Conservation (phyloP, 1,284 basidiomycete species). For the Pisolithus thermaeus region DNA sequence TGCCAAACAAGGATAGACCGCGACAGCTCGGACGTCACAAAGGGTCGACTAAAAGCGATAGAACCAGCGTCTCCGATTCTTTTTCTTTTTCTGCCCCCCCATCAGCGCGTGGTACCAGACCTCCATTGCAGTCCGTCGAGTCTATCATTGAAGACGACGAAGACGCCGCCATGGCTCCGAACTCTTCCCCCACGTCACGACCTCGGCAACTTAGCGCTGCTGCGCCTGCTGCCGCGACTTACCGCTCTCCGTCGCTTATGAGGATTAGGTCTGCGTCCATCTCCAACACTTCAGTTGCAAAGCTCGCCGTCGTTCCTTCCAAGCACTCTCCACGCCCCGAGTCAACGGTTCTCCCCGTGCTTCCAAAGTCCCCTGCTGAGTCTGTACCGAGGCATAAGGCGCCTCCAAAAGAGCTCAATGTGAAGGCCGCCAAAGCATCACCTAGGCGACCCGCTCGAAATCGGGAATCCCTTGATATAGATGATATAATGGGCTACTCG, state of each 20-base stretch:
- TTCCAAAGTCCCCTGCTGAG: conserved; percentile 27
- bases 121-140: conserved; percentile 50
- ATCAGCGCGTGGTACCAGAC: conserved; percentile 20
- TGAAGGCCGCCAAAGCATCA: conserved; percentile 31
- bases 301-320: conserved; percentile 6
- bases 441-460: conserved; percentile 51
- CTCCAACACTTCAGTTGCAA: conserved; percentile 19
- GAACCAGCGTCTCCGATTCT: conserved; percentile 14
- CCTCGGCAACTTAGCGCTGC: conserved; percentile 30
- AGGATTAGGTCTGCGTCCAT: conserved; percentile 28
- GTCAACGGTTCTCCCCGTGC: conserved; percentile 19
- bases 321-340: conserved; percentile 21
- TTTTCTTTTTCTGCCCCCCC: conserved; percentile 15
- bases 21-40: conserved; percentile 35
- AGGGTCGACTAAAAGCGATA: conserved; percentile 18
- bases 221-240: conserved; percentile 24
- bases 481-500: conserved; percentile 65
- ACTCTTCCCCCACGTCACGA: conserved; percentile 28
- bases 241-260: conserved; percentile 15
- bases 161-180: conserved; percentile 39
- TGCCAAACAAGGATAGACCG: conserved; percentile 63
- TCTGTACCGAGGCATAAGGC: conserved; percentile 16
- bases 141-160: conserved; percentile 52
- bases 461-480: conserved; percentile 65
- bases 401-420: conserved; percentile 23